These are phyloP conservation scores for Serendipita vermifera DNA, from an alignment of 768 basidiomycete species.

Conservation along the genomic window DNA sequence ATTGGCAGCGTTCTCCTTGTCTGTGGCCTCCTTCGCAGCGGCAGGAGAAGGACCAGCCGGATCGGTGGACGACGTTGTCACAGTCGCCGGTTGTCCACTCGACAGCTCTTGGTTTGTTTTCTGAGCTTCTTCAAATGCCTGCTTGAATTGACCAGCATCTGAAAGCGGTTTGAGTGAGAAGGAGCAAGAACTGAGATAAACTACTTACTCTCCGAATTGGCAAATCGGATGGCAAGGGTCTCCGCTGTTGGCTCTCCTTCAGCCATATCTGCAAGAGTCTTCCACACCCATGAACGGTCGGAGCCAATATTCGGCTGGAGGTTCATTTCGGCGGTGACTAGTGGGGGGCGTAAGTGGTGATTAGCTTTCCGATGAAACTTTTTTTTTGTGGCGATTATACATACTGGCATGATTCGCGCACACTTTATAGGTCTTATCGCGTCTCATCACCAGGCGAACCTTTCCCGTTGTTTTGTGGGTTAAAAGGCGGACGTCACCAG, in stretches of 20 bases:
- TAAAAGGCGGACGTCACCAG: conserved; percentile 88
- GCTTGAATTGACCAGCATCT: conserved; percentile 85
- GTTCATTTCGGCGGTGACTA: conserved; percentile 81
- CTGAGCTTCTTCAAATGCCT: conserved; percentile 76
- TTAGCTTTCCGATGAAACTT: neutral
- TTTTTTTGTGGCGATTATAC: conserved; percentile 17
- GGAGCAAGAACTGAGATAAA: neutral
- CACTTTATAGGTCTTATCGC: conserved; percentile 99
- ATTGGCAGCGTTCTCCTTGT: conserved; percentile 15
- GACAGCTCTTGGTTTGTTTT: conserved; percentile 44
- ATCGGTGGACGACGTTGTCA: neutral
- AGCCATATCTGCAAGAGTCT: conserved; percentile 88
- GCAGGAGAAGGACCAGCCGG: conserved; percentile 18
- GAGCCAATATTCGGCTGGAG: conserved; percentile 97
- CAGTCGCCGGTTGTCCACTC: conserved; percentile 11
- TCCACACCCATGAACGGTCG: conserved; percentile 99
- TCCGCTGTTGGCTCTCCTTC: conserved; percentile 83
- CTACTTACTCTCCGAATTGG: conserved; percentile 81
- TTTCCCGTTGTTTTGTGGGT: conserved; percentile 82
- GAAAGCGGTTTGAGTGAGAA: neutral
- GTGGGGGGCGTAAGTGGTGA: neutral
- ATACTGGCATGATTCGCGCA: conserved; percentile 94
- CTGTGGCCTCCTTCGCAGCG: conserved; percentile 21
- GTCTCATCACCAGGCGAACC: conserved; percentile 93
- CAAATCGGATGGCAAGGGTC: conserved; percentile 96